Base-by-base conservation (phyloP, 2,329 filamentous ascomycete species). In the Ophiostoma quercus region DNA sequence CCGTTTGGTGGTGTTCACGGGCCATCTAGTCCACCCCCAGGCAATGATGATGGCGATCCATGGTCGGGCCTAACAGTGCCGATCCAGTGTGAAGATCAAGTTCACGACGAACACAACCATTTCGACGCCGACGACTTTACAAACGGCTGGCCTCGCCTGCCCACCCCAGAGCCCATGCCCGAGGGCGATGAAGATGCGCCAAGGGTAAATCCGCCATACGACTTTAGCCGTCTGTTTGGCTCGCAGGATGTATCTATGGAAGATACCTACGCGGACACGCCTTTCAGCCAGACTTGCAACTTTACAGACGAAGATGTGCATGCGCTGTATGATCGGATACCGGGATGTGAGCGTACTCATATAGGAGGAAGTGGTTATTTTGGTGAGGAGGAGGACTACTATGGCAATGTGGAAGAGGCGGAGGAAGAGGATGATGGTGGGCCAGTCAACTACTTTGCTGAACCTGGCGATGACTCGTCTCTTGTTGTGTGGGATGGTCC, bases 301-400 rank as follows among this genome's bases (percentile, higher is more conserved):
- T 65, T 65, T 11, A 65, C 60, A 65, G 60, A 39, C 37, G 60
- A 19, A 1, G 60, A 65, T 39, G 34, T 65, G 34, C 60, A 65
- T 39, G 60, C 60, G 6, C 32, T 65, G 32, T 65, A 65, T 65
- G 62, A 65, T 19, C 19, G 11, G 19, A 34, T 41, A 2, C 62
- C 62, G 9, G 32, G 16, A 9, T 65, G 8, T 8, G 12, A 11
- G 12, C 11, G 57, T 7, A 16, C 12, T 11, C 25, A 25, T 7
- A 7, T 62, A 3, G 57, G 11, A 11, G 54, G 32, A 34, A 22
- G 19, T 12, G 19, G 22, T 11, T 39, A 22, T 11, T 25, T 29
- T 8, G 32, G 62, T 9, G 2, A 39, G 19, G 60, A 34, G n/a
- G n/a, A n/a, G n/a, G n/a, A n/a, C n/a, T n/a, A n/a, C n/a, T n/a